These are phyloP conservation scores for Ustilago curta DNA, from an alignment of 1,284 basidiomycete species.

Conservation along the genomic window DNA sequence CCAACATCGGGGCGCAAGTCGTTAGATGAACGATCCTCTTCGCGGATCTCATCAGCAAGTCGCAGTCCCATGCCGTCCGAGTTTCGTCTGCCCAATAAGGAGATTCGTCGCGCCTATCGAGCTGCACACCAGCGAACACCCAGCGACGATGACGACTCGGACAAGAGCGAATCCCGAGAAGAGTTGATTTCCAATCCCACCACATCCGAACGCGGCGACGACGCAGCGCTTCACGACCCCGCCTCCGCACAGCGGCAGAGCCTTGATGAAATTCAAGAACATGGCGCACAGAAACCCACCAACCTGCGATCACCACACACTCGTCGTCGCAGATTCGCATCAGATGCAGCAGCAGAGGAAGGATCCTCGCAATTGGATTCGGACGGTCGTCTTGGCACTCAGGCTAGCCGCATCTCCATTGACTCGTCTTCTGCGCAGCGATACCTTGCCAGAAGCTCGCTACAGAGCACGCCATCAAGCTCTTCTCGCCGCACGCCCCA, in stretches of 20 bases:
- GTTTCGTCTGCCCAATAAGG: slow-evolving; percentile 47
- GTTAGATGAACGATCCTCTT: slow-evolving; percentile 22
- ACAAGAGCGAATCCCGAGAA: slow-evolving; percentile 17
- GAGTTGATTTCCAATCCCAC: neutral
- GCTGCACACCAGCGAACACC: slow-evolving; percentile 30
- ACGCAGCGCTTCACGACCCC: slow-evolving; percentile 11
- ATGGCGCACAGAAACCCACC: slow-evolving; percentile 12
- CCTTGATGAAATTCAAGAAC: slow-evolving; percentile 38
- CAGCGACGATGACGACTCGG: slow-evolving; percentile 29
- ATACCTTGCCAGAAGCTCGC: slow-evolving; percentile 31
- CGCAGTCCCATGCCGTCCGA: slow-evolving; percentile 50
- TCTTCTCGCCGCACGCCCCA: slow-evolving; percentile 20
- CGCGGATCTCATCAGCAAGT: slow-evolving; percentile 11
- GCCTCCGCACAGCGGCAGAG: slow-evolving; percentile 20
- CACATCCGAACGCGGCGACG: neutral
- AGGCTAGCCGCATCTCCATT: slow-evolving; percentile 49
- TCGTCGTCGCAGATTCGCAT: slow-evolving; percentile 36
- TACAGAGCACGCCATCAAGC: slow-evolving; percentile 42
- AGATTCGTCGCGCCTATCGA: slow-evolving; percentile 44
- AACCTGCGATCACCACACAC: slow-evolving; percentile 6
- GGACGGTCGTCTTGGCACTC: slow-evolving; percentile 36
- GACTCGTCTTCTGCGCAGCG: slow-evolving; percentile 47
- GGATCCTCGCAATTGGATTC: slow-evolving; percentile 13
- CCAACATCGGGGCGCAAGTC: slow-evolving; percentile 29
- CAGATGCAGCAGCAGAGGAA: slow-evolving; percentile 46